These are phyloP conservation scores for Glomus cerebriforme DNA, from an alignment of 192 early-diverging fungal species.

Conservation along the genomic window DNA sequence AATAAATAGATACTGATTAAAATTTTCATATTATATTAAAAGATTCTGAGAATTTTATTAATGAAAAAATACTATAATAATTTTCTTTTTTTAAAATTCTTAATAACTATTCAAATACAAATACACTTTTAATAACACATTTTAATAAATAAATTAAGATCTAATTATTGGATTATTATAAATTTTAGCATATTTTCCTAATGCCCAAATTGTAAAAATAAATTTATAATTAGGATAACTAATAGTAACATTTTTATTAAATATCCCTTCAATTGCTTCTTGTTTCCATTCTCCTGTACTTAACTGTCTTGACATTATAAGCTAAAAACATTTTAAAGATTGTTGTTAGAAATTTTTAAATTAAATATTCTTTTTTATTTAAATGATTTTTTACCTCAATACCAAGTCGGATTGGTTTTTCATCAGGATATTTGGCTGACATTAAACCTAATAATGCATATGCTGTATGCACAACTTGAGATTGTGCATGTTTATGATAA, in stretches of 20 bases:
- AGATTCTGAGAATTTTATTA: no score
- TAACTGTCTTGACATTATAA: conserved; percentile 86
- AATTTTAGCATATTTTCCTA: conserved; percentile 77
- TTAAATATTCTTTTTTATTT: background rate
- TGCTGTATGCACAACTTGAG: conserved; percentile 92
- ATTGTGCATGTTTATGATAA: conserved; percentile 64
- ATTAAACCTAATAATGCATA: conserved; percentile 88
- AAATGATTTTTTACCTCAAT: conserved; percentile 46
- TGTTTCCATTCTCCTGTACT: conserved; percentile 94
- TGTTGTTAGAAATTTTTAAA: background rate
- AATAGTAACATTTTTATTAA: conserved; percentile 88
- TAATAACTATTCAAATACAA: no score
- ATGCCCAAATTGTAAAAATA: conserved; percentile 88
- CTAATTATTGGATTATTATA: conserved; percentile 55
- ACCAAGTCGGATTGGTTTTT: conserved; percentile 64
- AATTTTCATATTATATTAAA: no score
- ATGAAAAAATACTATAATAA: no score
- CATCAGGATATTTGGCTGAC: conserved; percentile 85
- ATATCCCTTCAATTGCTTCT: conserved; percentile 97
- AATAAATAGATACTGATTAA: no score
- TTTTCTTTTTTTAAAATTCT: no score
- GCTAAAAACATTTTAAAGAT: conserved; percentile 35
- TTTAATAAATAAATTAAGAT: no score
- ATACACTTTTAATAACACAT: no score
- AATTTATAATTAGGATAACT: conserved; percentile 96